These are phyloP conservation scores for Mycosarcoma maydis DNA, from an alignment of 1,284 basidiomycete genomes.

Conservation along the genomic window DNA sequence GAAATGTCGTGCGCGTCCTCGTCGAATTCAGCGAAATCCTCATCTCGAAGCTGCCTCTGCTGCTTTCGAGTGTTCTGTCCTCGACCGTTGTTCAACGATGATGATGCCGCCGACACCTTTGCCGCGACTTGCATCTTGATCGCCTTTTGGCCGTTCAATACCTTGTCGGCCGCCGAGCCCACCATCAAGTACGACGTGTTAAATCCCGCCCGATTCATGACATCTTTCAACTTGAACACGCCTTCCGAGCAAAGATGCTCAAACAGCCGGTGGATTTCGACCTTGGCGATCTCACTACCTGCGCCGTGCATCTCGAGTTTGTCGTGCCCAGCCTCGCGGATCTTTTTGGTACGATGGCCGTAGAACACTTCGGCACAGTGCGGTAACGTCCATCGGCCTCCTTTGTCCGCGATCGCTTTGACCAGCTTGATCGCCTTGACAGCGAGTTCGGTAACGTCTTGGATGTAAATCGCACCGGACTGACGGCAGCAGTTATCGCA, in stretches of 20 bases:
- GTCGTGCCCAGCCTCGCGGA: constrained; percentile 72
- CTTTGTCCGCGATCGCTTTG: constrained; percentile 67
- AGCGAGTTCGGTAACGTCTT: constrained; percentile 73
- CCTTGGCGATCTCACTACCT: constrained; percentile 71
- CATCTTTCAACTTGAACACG: constrained; percentile 66
- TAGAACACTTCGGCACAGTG: constrained; percentile 72
- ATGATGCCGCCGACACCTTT: constrained; percentile 20
- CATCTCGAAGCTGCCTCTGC: constrained; percentile 14
- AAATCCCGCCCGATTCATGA: constrained; percentile 66
- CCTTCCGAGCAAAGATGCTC: constrained; percentile 72
- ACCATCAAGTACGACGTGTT: constrained; percentile 65
- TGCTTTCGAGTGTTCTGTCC: constrained; percentile 6
- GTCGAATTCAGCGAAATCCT: constrained; percentile 35
- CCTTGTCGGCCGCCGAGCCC: constrained; percentile 17
- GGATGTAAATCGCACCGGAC: constrained; percentile 22
- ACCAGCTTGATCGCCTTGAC: constrained; percentile 72
- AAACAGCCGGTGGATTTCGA: constrained; percentile 75
- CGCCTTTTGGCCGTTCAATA: constrained; percentile 42
- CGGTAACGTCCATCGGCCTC: constrained; percentile 71
- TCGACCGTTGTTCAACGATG: constrained; percentile 24
- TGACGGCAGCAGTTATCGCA: constrained; percentile 78
- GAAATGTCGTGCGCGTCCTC: constrained; percentile 48
- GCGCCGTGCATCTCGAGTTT: constrained; percentile 71
- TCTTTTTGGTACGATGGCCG: constrained; percentile 72
- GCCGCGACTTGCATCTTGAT: constrained; percentile 51